Percentiles rank a stretch among this genome's conserved stretches.
These are phyloP conservation scores for Metschnikowia henanensis DNA, from an alignment of 805 yeast species.

Conservation along the genomic window DNA sequence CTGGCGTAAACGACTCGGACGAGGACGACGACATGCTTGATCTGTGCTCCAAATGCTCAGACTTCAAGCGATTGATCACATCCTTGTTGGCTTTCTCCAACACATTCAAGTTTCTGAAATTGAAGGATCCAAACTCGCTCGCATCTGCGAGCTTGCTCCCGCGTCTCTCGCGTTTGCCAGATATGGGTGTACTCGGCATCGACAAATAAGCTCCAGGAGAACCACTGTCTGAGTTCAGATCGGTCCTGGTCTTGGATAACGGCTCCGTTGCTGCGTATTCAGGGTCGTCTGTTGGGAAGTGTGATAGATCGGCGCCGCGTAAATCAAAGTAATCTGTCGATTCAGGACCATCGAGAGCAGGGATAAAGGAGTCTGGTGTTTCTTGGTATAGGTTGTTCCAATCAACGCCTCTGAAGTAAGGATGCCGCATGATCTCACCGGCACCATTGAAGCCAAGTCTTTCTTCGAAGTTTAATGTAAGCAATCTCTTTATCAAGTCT, in stretches of 20 bases:
- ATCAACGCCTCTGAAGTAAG: slow-evolving; percentile 67
- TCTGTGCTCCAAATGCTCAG: slow-evolving; percentile 70
- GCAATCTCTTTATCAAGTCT: slow-evolving; percentile 65
- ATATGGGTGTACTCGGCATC: slow-evolving; percentile 21
- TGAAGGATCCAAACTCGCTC: slow-evolving; percentile 87
- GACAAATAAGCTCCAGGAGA: slow-evolving; percentile 15
- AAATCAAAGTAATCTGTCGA: slow-evolving; percentile 88
- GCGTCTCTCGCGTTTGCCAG: slow-evolving; percentile 59
- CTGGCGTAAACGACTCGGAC: slow-evolving; percentile 41
- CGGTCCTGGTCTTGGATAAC: slow-evolving; percentile 51
- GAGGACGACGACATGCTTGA: slow-evolving; percentile 50
- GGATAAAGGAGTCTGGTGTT: slow-evolving; percentile 77
- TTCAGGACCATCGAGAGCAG: slow-evolving; percentile 75
- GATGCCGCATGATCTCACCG: slow-evolving; percentile 74
- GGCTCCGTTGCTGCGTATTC: slow-evolving; percentile 17
- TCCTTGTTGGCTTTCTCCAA: slow-evolving; percentile 93
- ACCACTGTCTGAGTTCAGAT: slow-evolving; percentile 27
- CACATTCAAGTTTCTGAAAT: slow-evolving; percentile 84
- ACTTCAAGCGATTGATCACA: slow-evolving; percentile 81
- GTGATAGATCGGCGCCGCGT: slow-evolving; percentile 79
- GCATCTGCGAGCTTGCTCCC: slow-evolving; percentile 72
- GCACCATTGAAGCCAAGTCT: slow-evolving; percentile 83
- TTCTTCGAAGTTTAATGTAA: slow-evolving; percentile 60
- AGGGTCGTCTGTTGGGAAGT: slow-evolving; percentile 53
- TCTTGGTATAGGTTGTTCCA: slow-evolving; percentile 75